These are phyloP conservation scores for Fusarium caatingaense DNA, from an alignment of 2,329 filamentous ascomycete species.

Conservation along the genomic window DNA sequence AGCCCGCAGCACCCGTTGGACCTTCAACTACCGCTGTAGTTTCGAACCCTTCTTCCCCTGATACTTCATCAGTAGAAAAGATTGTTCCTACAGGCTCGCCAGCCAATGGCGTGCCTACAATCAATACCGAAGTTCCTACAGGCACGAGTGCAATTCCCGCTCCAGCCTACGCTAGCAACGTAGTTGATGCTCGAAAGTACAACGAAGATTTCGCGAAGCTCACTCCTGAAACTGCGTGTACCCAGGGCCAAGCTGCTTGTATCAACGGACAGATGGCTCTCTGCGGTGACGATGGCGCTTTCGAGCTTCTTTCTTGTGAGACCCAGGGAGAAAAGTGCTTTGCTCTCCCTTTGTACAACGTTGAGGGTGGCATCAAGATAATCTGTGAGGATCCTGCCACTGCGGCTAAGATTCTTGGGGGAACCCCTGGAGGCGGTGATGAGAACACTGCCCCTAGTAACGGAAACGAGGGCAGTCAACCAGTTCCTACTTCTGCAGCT, in stretches of 20 bases:
- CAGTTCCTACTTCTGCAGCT: constrained; percentile 26
- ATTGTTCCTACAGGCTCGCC: constrained; percentile 44
- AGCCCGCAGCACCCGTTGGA: constrained; percentile 4
- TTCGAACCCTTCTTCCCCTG: constrained; percentile 24
- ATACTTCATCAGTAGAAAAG: constrained; percentile 16
- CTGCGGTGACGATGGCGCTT: constrained; percentile 58
- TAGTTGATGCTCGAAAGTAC: constrained; percentile 57
- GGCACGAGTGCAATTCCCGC: constrained; percentile 56
- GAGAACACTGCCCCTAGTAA: constrained; percentile 17
- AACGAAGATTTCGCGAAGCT: constrained; percentile 61
- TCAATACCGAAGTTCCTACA: constrained; percentile 50
- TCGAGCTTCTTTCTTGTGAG: constrained; percentile 54
- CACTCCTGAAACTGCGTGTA: constrained; percentile 60
- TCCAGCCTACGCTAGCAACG: constrained; percentile 57
- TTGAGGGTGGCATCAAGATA: constrained; percentile 58
- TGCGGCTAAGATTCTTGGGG: constrained; percentile 58
- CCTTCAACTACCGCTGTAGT: constrained; percentile 14
- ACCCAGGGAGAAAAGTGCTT: constrained; percentile 56
- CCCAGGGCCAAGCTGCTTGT: constrained; percentile 61
- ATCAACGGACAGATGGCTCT: constrained; percentile 61
- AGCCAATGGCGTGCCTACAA: constrained; percentile 57
- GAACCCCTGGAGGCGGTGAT: constrained; percentile 13
- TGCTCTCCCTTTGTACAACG: constrained; percentile 65
- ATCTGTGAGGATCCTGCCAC: constrained; percentile 57
- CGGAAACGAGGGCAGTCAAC: constrained; percentile 13